Evolutionary conservation across 768 basidiomycete genomes (phyloP).

Genomic region (Mycena capillaripes): DNA sequence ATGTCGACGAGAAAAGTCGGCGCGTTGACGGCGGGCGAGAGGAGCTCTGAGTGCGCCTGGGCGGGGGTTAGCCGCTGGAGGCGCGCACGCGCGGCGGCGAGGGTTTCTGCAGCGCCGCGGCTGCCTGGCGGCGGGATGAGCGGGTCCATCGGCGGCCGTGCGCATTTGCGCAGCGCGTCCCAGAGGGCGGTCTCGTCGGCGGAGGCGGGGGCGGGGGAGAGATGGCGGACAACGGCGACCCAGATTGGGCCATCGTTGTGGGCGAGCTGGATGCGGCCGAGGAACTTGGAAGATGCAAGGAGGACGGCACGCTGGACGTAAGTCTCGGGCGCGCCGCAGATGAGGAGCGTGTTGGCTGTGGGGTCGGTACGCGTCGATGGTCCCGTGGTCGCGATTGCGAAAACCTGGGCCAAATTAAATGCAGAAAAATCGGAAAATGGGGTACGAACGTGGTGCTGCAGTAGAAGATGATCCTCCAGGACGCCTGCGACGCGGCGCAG

Average conservation of each 20-base stretch:
- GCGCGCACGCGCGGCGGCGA: constrained; percentile 70
- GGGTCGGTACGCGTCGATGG: constrained; percentile 40
- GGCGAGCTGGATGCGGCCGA: constrained; percentile 66
- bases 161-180: constrained; percentile 79
- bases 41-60: constrained; percentile 74
- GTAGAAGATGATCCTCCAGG: constrained; percentile 57
- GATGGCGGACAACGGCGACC: constrained; percentile 65
- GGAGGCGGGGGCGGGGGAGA: constrained; percentile 55
- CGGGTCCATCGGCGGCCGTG: constrained; percentile 71
- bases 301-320: constrained; percentile 78
- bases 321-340: constrained; percentile 68
- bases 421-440: background rate
- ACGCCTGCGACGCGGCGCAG: constrained; percentile 67
- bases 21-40: constrained; percentile 63
- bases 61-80: constrained; percentile 73
- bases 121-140: constrained; percentile 76
- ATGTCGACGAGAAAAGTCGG: constrained; percentile 87
- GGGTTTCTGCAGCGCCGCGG: constrained; percentile 67
- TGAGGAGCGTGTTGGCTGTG: constrained; percentile 62
- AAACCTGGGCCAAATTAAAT: constrained; percentile 43
- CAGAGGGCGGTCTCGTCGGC: constrained; percentile 76
- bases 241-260: constrained; percentile 50
- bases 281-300: constrained; percentile 76
- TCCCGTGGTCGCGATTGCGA: constrained; percentile 68
- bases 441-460: constrained; percentile 52